phyloP scores from a whole-genome alignment of 148 eudicot genomes.

The Rhododendron simsii region DNA sequence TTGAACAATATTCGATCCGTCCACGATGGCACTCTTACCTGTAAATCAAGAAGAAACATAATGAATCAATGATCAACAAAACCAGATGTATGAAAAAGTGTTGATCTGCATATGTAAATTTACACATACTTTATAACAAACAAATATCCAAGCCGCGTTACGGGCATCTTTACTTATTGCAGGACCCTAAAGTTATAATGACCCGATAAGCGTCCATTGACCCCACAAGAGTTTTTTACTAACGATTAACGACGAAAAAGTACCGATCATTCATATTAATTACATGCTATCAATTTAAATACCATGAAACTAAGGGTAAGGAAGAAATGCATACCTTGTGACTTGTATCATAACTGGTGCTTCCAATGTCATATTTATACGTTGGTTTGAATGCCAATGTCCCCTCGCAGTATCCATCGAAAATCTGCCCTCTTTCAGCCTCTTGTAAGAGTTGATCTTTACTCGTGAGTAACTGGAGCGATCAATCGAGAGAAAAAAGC shows the following conservation, averaged over 20 bases:
- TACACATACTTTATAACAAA: background rate
- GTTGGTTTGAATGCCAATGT: constrained; percentile 49
- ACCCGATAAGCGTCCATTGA: background rate
- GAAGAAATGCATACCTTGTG: constrained; percentile 28
- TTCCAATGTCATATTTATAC: constrained; percentile 44
- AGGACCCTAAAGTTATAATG: no score
- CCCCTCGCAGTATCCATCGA: constrained; percentile 46
- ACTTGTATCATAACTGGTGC: constrained; percentile 50
- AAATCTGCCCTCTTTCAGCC: constrained; percentile 48
- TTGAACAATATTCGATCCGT: constrained; percentile 51
- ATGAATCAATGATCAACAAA: background rate
- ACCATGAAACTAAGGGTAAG: background rate
- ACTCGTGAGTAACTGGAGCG: constrained; percentile 26
- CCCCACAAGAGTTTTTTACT: background rate
- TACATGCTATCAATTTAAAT: background rate
- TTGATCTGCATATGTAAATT: background rate
- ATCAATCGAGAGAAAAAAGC: background rate
- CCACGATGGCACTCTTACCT: constrained; percentile 59
- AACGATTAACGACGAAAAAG: no score
- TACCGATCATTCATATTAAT: background rate
- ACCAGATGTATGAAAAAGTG: background rate
- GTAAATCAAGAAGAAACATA: background rate
- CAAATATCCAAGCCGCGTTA: background rate
- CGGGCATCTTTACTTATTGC: background rate
- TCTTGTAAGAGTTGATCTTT: constrained; percentile 53